These are phyloP conservation scores for Huntiella decipiens DNA, from an alignment of 2,329 filamentous ascomycete genomes.

Conservation along the genomic window DNA sequence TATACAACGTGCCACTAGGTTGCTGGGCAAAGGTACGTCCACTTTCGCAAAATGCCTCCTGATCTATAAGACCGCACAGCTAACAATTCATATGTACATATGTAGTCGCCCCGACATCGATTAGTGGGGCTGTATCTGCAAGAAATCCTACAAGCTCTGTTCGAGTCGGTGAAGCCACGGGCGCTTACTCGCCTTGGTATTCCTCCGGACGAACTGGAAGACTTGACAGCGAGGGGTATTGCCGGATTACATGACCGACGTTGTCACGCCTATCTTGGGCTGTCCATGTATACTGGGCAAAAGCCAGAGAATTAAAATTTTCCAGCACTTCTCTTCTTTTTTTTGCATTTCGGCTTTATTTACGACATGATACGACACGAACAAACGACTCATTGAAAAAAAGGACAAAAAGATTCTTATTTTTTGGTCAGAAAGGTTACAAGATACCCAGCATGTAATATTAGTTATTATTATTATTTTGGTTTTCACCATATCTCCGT, in stretches of 20 bases:
- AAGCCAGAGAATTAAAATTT: slow-evolving; percentile 16
- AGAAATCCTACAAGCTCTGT: slow-evolving; percentile 22
- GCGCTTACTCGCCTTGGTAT: slow-evolving; percentile 23
- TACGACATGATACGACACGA: not conserved
- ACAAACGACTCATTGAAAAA: not conserved
- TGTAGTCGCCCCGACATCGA: slow-evolving; percentile 15
- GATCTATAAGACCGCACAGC: not conserved
- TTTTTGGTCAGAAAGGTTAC: not conserved
- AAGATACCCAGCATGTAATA: not conserved
- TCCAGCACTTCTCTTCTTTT: not conserved
- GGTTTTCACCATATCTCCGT: not conserved
- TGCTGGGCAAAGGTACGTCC: slow-evolving; percentile 24
- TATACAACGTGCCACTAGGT: slow-evolving; percentile 27
- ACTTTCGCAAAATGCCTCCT: not conserved
- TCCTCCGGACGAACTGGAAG: slow-evolving; percentile 14
- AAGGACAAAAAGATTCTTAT: not conserved
- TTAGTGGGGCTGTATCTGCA: slow-evolving; percentile 27
- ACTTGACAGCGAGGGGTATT: slow-evolving; percentile 18
- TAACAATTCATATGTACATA: not conserved
- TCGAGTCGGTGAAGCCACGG: slow-evolving; percentile 22
- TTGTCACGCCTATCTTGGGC: slow-evolving; percentile 26
- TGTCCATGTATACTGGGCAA: slow-evolving; percentile 25
- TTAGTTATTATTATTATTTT: not conserved
- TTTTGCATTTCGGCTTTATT: not conserved
- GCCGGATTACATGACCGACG: slow-evolving; percentile 18